Conservation (phyloP, 495 filamentous ascomycete species). For the Penicillium turbatum region DNA sequence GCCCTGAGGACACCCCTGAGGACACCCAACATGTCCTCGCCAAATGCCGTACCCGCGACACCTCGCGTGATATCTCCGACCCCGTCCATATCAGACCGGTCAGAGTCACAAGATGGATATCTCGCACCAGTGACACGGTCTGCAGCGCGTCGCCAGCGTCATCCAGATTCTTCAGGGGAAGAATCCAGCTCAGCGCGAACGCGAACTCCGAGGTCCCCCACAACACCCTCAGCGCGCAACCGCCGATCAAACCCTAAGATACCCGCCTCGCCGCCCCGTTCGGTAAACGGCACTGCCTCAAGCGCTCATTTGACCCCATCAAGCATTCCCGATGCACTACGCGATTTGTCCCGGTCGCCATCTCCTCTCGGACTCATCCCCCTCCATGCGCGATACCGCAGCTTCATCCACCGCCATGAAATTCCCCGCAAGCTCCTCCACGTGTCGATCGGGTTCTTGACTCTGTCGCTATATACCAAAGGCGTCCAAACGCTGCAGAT, state of each 20-base stretch:
- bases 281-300: conserved; percentile 39
- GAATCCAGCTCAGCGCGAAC: conserved; percentile 11
- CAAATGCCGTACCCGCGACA: conserved; percentile 53
- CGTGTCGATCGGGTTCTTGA: conserved; percentile 93
- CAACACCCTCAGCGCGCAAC: conserved; percentile 38
- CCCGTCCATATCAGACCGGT: conserved; percentile 57
- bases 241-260: conserved; percentile 42
- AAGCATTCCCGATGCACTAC: conserved; percentile 53
- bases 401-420: conserved; percentile 50
- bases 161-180: conserved; percentile 42
- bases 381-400: conserved; percentile 63
- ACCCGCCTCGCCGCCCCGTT: conserved; percentile 31
- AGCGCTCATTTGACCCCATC: conserved; percentile 73
- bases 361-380: conserved; percentile 92
- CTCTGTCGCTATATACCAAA: conserved; percentile 72
- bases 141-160: conserved; percentile 49
- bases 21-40: conserved; percentile 43
- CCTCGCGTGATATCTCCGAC: conserved; percentile 70
- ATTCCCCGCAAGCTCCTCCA: conserved; percentile 52
- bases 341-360: conserved; percentile 79
- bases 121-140: conserved; percentile 62
- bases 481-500: conserved; percentile 71
- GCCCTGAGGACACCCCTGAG: conserved; percentile 27
- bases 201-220: neutral
- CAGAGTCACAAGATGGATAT: conserved; percentile 49